Percentiles rank a stretch among this genome's conserved stretches.
These are phyloP conservation scores for Tolypocladium pustulatum DNA, from an alignment of 2,329 filamentous ascomycete genomes.

Conservation along the genomic window DNA sequence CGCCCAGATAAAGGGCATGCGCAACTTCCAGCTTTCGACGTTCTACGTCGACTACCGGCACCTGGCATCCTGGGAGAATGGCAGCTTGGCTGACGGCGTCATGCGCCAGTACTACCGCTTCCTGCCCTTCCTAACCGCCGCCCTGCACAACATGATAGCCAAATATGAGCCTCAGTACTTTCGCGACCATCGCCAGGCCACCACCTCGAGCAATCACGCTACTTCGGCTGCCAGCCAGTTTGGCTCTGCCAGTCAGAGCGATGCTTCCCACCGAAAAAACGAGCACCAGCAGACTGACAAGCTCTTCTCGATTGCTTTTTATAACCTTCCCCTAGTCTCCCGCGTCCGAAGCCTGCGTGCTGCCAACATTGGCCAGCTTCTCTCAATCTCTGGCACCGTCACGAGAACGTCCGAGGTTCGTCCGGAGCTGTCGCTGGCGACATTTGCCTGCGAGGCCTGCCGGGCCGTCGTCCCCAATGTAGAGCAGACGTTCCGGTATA, in stretches of 20 bases:
- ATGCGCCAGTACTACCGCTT: slow-evolving; percentile 92
- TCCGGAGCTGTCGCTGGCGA: slow-evolving; percentile 83
- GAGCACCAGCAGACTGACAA: slow-evolving; percentile 97
- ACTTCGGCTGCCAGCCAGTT: slow-evolving; percentile 56
- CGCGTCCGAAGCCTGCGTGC: slow-evolving; percentile 79
- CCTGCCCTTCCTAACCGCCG: slow-evolving; percentile 79
- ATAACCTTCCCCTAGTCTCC: slow-evolving; percentile 82
- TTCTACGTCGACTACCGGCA: slow-evolving; percentile 85
- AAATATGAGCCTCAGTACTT: slow-evolving; percentile 95
- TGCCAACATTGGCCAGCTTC: slow-evolving; percentile 79
- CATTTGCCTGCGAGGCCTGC: slow-evolving; percentile 85
- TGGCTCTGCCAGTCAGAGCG: slow-evolving; percentile 52
- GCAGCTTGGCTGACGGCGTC: slow-evolving; percentile 74
- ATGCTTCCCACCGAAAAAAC: slow-evolving; percentile 63
- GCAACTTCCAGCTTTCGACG: slow-evolving; percentile 65
- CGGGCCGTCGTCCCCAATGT: slow-evolving; percentile 78
- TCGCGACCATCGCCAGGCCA: slow-evolving; percentile 79
- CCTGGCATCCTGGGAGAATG: slow-evolving; percentile 64
- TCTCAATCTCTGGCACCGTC: slow-evolving; percentile 94
- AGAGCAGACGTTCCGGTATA: slow-evolving; percentile 96
- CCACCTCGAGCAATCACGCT: slow-evolving; percentile 60
- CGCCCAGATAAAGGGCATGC: slow-evolving; percentile 71
- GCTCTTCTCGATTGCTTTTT: slow-evolving; percentile 85
- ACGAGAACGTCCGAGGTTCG: slow-evolving; percentile 95
- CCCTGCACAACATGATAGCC: slow-evolving; percentile 83